Conservation (phyloP, 495 filamentous ascomycete genomes). For the Penicilliopsis zonata region DNA sequence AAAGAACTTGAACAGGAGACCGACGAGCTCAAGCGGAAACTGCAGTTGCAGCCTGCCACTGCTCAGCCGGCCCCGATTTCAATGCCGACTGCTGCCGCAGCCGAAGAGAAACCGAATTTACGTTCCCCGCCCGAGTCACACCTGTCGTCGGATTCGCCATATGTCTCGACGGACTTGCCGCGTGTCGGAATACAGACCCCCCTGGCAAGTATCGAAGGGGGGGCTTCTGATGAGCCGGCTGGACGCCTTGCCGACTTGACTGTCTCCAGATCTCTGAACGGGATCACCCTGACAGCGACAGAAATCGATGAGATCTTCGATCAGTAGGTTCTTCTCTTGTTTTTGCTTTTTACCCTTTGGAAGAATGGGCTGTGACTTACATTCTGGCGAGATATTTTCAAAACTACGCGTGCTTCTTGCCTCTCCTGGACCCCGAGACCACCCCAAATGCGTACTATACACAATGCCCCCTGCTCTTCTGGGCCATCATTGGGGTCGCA, state of each 20-base stretch:
- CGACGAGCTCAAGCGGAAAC: constrained; percentile 21
- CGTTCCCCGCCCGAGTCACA: constrained; percentile 6
- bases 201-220: constrained; percentile 2
- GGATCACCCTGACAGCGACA: constrained; percentile 11
- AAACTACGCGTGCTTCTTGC: constrained; percentile 32
- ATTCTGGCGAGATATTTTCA: constrained; percentile 27
- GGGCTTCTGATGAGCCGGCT: constrained; percentile 1
- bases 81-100: constrained; percentile 17
- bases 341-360: not conserved
- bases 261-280: constrained; percentile 16
- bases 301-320: constrained; percentile 29
- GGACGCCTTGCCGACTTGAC: constrained; percentile 10
- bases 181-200: constrained; percentile 3
- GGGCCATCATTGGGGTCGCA: constrained; percentile 32
- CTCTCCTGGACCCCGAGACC: constrained; percentile 27
- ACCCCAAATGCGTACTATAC: constrained; percentile 31
- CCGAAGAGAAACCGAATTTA: constrained; percentile 15
- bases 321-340: constrained; percentile 10
- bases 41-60: constrained; percentile 12
- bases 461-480: constrained; percentile 38
- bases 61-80: constrained; percentile 16
- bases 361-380: constrained; percentile 5
- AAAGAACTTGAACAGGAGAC: constrained; percentile 27
- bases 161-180: constrained; percentile 9
- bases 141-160: constrained; percentile 3